Conservation (phyloP, 164 flowering plant species). For the Tetrastigma voinierianum region DNA sequence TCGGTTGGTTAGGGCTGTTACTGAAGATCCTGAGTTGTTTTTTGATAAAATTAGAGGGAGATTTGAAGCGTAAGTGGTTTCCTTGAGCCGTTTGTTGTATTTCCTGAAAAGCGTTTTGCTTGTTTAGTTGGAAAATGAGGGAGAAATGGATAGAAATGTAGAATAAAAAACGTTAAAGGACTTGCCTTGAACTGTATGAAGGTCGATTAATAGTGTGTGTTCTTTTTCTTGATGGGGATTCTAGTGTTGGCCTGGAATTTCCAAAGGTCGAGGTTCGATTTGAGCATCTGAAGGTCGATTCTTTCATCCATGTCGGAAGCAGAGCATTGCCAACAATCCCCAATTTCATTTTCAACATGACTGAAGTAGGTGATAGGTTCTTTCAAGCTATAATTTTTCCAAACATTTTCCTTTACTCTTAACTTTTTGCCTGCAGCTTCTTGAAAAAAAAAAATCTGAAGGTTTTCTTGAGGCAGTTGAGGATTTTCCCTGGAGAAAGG, state of each 20-base stretch:
- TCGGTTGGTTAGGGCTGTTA: slow-evolving; percentile 51
- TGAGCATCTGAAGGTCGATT: slow-evolving; percentile 64
- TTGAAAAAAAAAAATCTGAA: slow-evolving; percentile 12
- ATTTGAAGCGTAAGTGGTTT: slow-evolving; percentile 62
- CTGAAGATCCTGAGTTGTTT: slow-evolving; percentile 60
- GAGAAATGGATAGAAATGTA: neutral
- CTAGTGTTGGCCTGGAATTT: slow-evolving; percentile 82
- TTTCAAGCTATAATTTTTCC: neutral
- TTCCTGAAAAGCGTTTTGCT: too few species aligned
- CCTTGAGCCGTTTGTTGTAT: too few species aligned
- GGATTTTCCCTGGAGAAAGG: slow-evolving; percentile 54
- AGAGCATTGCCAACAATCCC: slow-evolving; percentile 97
- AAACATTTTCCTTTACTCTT: neutral
- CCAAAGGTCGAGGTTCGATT: slow-evolving; percentile 92
- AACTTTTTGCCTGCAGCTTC: neutral
- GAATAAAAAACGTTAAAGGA: too few species aligned
- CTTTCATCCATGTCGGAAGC: slow-evolving; percentile 80
- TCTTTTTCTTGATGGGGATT: slow-evolving; percentile 1
- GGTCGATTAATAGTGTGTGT: too few species aligned
- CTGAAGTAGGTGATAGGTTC: slow-evolving; percentile 54
- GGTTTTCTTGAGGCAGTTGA: slow-evolving; percentile 72
- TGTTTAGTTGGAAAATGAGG: neutral
- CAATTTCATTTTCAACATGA: slow-evolving; percentile 75
- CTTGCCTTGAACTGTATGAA: too few species aligned
- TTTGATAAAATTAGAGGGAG: slow-evolving; percentile 65